Evolutionary conservation across 2,329 filamentous ascomycete genomes (phyloP), one percentile per base, ranked within the genome.

Genomic region (Fonsecaea pedrosoi): DNA sequence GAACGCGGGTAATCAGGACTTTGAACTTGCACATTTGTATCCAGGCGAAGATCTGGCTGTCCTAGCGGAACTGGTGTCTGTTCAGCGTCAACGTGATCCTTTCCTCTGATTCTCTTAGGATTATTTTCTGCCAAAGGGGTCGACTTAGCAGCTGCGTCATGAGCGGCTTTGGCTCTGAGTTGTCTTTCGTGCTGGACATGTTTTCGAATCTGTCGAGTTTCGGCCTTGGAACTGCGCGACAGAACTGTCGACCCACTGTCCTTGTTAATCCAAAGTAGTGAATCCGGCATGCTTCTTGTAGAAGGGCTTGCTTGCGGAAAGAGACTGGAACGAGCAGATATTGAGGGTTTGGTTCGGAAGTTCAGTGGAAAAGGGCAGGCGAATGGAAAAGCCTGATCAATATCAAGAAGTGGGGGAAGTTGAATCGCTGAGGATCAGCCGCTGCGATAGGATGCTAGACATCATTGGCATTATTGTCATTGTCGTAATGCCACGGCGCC

Each of bases 211-310:
- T 69, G 62, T 38, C 62, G 58, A n/a, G 70, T 72, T 37, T 72
- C 70, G 45, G 66, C 69, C 40, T 68, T 69, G 4, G 68, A 72
- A 38, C 70, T 72, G 34, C 70, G 64, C 30, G 70, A 72, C 0
- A 72, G 60, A 18, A 70, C 65, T 18, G 50, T 58, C 7, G 70
- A 72, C 34, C 59, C 65, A 15, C 55, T 56, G 50, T 69, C 66
- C 38, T 72, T 72, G 32, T 70, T 72, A 38, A 72, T 70, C 70
- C 70, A 72, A 18, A 72, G 69, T 13, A 72, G 48, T 6, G 68
- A 62, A 58, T 67, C 68, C 9, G 68, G 68, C 68, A 69, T 69
- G 3, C 10, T 63, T 45, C n/a, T 3, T 12, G 37, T 8, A 15
- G 7, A 58, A 6, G 32, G 21, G 45, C 6, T 37, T 21, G 10